These are phyloP conservation scores for Penicillium crystallinum DNA, from an alignment of 495 filamentous ascomycete species.

Conservation along the genomic window DNA sequence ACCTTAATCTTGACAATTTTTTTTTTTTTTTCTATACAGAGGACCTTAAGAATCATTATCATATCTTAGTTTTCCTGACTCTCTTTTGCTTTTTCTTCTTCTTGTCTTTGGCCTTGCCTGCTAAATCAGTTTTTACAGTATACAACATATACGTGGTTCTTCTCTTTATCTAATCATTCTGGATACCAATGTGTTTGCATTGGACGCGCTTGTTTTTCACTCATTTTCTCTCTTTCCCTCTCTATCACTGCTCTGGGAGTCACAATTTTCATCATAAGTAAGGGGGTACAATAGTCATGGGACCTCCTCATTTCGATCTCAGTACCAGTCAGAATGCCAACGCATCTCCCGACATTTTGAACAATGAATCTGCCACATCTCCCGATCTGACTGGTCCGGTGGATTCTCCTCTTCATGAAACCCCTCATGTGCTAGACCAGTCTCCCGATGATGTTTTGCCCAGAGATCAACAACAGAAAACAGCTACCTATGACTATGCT, in stretches of 20 bases:
- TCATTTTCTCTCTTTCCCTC: not conserved
- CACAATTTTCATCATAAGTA: not conserved
- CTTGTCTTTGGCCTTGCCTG: too few species aligned
- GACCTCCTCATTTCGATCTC: conserved; percentile 14
- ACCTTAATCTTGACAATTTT: too few species aligned
- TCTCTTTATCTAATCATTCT: too few species aligned
- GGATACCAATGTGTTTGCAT: too few species aligned
- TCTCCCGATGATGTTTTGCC: conserved; percentile 52
- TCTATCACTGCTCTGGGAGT: not conserved
- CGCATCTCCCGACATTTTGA: conserved; percentile 1
- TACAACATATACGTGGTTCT: too few species aligned
- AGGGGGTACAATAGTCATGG: conserved; percentile 18
- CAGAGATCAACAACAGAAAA: conserved; percentile 71
- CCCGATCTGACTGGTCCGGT: conserved; percentile 1
- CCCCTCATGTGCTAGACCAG: conserved; percentile 1
- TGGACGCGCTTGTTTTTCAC: too few species aligned
- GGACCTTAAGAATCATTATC: too few species aligned
- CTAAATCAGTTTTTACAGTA: too few species aligned
- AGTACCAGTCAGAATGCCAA: conserved; percentile 26
- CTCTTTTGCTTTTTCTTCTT: too few species aligned
- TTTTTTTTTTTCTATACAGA: too few species aligned
- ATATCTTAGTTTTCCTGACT: too few species aligned
- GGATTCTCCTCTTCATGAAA: conserved; percentile 14
- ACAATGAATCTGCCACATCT: conserved; percentile 10
- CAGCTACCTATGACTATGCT: conserved; percentile 80